Base-by-base conservation (phyloP, 108 stramenopile genomes). In the Skeletonema tropicum region DNA sequence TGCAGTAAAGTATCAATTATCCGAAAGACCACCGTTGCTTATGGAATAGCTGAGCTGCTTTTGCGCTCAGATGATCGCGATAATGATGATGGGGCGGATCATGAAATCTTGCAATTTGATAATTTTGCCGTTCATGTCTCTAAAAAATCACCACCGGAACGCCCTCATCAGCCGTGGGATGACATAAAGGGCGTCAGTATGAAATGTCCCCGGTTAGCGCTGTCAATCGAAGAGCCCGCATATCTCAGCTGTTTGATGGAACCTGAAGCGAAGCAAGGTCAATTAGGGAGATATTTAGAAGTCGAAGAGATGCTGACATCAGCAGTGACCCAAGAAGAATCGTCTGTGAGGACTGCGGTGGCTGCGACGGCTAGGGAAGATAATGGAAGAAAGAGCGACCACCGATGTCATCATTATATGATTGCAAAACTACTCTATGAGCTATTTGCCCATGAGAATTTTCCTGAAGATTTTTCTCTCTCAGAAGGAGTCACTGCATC, bases 11-110 rank as follows among this genome's bases (percentile, higher is more conserved):
- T 19, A 48, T 48, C 48, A 17, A 19, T 48, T 19, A 19, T 48
- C 6, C 48, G 79, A 55, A 63, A 57, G 49, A 38, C 71, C 39
- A 80, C 73, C 15, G 67, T 74, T 30, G 72, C 73, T 30, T 80
- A 70, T 58, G 79, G 72, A 23, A 80, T 80, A 3, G 61, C 45
- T 1, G 63, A 80, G 36, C 52, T 80, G 26, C 33, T 80, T 7
- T 9, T 42, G 60, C 68, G 33, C 32, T 15, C 49, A 23, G 55
- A 63, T 32, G 2, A 19, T n/a, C n/a, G n/a, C 9, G 13, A 58
- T 11, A 31, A 23, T 32, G 2, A 19, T n/a, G n/a, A n/a, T n/a
- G 17, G n/a, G 17, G 0, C 5, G 17, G 17, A 19, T 19, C 9
- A 48, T 5, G 48, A 48, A 3, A 6, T 21, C 3, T 7, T 21